These are phyloP conservation scores for Umbelopsis sp. DNA, from an alignment of 192 early-diverging fungal genomes.

Conservation along the genomic window DNA sequence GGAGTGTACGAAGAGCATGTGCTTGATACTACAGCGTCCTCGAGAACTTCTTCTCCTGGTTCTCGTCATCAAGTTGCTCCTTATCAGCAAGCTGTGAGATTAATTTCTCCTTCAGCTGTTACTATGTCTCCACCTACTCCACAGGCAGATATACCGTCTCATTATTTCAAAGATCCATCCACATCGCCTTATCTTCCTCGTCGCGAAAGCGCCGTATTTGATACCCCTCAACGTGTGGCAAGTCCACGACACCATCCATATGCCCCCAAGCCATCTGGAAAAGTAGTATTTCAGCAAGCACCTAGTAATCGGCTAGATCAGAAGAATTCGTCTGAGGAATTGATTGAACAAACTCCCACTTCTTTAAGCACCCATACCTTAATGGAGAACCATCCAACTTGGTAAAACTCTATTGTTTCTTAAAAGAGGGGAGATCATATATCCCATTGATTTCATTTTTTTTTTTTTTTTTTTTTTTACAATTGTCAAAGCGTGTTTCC, in stretches of 20 bases:
- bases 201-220: constrained; percentile 14
- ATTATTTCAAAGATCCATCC: constrained; percentile 8
- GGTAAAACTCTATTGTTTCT: background rate
- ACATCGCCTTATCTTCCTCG: constrained; percentile 16
- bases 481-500: background rate
- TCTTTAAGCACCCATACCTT: constrained; percentile 2
- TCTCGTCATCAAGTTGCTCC: constrained; percentile 9
- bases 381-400: background rate
- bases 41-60: constrained; percentile 7
- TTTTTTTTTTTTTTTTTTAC: background rate
- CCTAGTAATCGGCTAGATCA: constrained; percentile 13
- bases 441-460: background rate
- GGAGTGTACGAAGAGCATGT: constrained; percentile 3
- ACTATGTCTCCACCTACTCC: constrained; percentile 17
- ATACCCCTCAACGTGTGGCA: constrained; percentile 19
- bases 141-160: constrained; percentile 7
- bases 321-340: constrained; percentile 8
- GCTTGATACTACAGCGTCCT: constrained; percentile 1
- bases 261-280: constrained; percentile 22
- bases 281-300: constrained; percentile 8
- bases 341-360: constrained; percentile 17
- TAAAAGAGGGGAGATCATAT: background rate
- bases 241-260: constrained; percentile 27
- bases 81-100: constrained; percentile 15
- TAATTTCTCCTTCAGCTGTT: constrained; percentile 9